Evolutionary conservation across 2,329 filamentous ascomycete species (phyloP), one percentile per base, ranked within the genome.

Genomic region (Hyphodiscus sp.): DNA sequence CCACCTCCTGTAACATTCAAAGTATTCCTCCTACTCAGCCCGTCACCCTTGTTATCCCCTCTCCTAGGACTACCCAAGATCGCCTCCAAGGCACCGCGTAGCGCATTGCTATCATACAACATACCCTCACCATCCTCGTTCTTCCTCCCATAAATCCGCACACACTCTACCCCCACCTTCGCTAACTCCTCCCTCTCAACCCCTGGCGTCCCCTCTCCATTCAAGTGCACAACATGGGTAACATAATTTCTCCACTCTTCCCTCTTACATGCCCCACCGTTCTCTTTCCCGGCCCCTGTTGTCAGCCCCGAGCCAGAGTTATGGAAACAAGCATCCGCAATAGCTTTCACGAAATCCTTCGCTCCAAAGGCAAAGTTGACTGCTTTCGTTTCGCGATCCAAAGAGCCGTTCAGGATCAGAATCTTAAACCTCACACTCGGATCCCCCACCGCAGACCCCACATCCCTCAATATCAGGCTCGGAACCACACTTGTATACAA

Each of bases 401-500:
- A 74, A 1, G 80, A 87, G 20, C 89, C 88, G 65, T 97, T 97
- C 4, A 89, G 69, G 13, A 89, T 84, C 9, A 89, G 70, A 41
- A 89, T 83, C 60, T 88, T 89, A 59, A 79, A 76, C 3, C 75
- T 70, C 29, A 79, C 74, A 1, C 42, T 49, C 5, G 54, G 51
- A 15, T 71, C 70, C 1, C 77, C 72, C 20, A 89, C 75, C 0
- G 83, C 81, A 19, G 82, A 76, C 0, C 89, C 89, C 0, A 95
- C 83, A 3, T 87, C 88, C 20, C 83, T 79, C 7, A 96, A 77
- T 5, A 97, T 81, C 1, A 97, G 73, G 16, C 84, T 91, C 0
- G 92, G 92, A 1, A 96, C 78, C 33, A 97, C 81, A 5, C 87
- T 92, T 0, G 92, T 97, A 70, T 95, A 97, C 0, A 97, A 75